Evolutionary conservation across 2,329 filamentous ascomycete species (phyloP).

Genomic region (Cordyceps javanica): DNA sequence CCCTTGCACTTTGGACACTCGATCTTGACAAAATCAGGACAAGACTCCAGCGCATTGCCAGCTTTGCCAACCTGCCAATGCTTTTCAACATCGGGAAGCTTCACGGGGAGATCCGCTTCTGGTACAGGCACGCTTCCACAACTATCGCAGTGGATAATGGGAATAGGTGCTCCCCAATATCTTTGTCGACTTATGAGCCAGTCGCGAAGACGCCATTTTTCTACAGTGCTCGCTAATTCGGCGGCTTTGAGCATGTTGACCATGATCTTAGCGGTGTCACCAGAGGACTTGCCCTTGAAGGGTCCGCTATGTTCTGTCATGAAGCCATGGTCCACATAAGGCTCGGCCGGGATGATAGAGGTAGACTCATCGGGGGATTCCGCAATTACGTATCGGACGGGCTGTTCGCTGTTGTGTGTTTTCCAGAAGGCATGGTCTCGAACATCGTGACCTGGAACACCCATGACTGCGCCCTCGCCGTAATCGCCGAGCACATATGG

Average conservation of each 20-base stretch:
- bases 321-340: constrained; percentile 60
- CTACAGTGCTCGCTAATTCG: constrained; percentile 53
- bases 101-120: constrained; percentile 67
- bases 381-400: constrained; percentile 58
- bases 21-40: constrained; percentile 67
- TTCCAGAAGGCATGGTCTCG: constrained; percentile 78
- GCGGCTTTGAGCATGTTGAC: constrained; percentile 49
- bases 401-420: constrained; percentile 55
- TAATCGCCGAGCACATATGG: constrained; percentile 83
- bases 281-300: constrained; percentile 58
- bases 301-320: constrained; percentile 60
- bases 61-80: constrained; percentile 63
- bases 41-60: constrained; percentile 71
- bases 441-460: constrained; percentile 77
- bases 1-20: constrained; percentile 67
- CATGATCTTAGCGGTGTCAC: constrained; percentile 55
- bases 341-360: constrained; percentile 38
- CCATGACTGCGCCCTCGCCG: constrained; percentile 85
- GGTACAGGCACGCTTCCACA: constrained; percentile 80
- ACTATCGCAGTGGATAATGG: constrained; percentile 71
- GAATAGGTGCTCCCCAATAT: constrained; percentile 89
- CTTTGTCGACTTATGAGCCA: constrained; percentile 90
- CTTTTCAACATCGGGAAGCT: constrained; percentile 61
- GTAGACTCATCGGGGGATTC: constrained; percentile 43
- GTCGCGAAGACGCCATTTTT: constrained; percentile 77